These are phyloP conservation scores for Saccharomyces hybrid DNA, from an alignment of 1,139 yeast species.

Conservation along the genomic window DNA sequence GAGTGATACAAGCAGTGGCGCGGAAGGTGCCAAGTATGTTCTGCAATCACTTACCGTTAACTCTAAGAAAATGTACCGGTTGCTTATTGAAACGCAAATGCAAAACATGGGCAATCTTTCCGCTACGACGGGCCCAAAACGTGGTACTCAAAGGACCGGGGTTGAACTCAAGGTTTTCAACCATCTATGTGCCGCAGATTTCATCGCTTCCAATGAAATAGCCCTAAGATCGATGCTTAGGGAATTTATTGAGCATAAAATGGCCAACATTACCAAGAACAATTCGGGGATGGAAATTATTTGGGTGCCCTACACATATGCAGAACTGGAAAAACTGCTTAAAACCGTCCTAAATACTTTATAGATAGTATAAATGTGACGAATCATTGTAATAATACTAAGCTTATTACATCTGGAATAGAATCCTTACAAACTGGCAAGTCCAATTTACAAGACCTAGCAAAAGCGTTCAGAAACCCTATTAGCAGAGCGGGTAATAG, in stretches of 20 bases:
- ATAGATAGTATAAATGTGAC: neutral
- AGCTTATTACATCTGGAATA: neutral
- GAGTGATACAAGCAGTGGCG: conserved; percentile 56
- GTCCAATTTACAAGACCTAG: too few relatives aligned
- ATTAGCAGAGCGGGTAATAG: too few relatives aligned
- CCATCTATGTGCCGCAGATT: conserved; percentile 66
- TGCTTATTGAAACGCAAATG: conserved; percentile 58
- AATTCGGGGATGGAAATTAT: conserved; percentile 64
- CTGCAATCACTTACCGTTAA: conserved; percentile 73
- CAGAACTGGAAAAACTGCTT: conserved; percentile 60
- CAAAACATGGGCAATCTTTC: conserved; percentile 42
- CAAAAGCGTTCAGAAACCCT: too few relatives aligned
- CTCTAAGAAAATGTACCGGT: conserved; percentile 63
- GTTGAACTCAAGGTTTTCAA: conserved; percentile 59
- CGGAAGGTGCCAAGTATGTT: conserved; percentile 78
- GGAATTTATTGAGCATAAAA: conserved; percentile 87
- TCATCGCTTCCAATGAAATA: conserved; percentile 77
- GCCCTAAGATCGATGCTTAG: conserved; percentile 74
- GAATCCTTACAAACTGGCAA: too few relatives aligned
- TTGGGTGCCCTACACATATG: conserved; percentile 69
- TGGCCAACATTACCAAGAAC: conserved; percentile 65
- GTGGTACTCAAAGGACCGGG: conserved; percentile 37
- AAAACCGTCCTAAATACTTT: conserved; percentile 34
- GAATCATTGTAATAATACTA: neutral
- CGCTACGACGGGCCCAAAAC: conserved; percentile 26